These are phyloP conservation scores for Pseudohalonectria lignicola DNA, from an alignment of 2,329 filamentous ascomycete species.

Conservation along the genomic window DNA sequence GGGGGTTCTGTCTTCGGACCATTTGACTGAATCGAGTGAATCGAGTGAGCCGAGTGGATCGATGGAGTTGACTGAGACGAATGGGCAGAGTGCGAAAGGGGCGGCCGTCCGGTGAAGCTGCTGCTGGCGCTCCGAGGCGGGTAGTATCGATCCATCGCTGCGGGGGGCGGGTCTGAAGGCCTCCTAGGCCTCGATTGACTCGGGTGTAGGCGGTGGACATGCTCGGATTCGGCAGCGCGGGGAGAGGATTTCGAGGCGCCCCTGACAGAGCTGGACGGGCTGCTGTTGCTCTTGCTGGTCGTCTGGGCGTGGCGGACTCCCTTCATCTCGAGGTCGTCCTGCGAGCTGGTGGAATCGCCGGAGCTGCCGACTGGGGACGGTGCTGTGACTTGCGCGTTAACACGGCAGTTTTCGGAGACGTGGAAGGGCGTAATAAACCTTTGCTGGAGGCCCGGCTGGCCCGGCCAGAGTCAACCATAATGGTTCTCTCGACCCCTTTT, in stretches of 20 bases:
- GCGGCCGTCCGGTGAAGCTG: not conserved
- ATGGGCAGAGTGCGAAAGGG: no score
- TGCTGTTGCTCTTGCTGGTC: constrained; percentile 1
- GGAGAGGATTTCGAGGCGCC: constrained; percentile 1
- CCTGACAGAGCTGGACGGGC: constrained; percentile 2
- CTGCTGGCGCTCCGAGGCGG: not conserved
- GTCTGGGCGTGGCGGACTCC: constrained; percentile 5
- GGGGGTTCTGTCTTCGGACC: no score
- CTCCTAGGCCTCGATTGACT: constrained; percentile 10
- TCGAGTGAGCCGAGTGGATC: no score
- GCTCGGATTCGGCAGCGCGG: constrained; percentile 1
- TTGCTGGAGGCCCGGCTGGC: constrained; percentile 26
- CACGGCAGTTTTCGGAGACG: constrained; percentile 1
- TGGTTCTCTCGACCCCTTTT: constrained; percentile 25
- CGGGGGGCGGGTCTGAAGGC: constrained; percentile 9
- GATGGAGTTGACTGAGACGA: no score
- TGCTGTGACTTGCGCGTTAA: constrained; percentile 4
- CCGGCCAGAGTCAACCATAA: constrained; percentile 18
- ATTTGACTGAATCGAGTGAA: no score
- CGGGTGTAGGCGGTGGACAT: constrained; percentile 13
- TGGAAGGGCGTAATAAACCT: constrained; percentile 13
- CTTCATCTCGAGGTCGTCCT: constrained; percentile 28
- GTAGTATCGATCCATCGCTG: not conserved
- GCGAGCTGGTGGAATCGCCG: constrained; percentile 24
- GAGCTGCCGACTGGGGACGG: constrained; percentile 23